These are phyloP conservation scores for Candida caryicola DNA, from an alignment of 805 yeast genomes.

Conservation along the genomic window DNA sequence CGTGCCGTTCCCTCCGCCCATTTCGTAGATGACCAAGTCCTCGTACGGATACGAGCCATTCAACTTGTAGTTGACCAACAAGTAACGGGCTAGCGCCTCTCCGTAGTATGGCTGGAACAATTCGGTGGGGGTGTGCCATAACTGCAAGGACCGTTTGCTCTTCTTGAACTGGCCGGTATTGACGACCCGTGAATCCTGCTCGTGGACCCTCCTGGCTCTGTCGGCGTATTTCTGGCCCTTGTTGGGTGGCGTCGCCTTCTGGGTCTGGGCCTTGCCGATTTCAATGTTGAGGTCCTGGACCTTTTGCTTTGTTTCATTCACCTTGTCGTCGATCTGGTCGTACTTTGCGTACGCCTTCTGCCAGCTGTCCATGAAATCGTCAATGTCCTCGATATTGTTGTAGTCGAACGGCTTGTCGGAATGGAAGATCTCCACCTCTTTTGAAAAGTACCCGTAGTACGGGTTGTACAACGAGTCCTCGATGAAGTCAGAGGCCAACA, in stretches of 20 bases:
- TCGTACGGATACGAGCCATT: slow-evolving; percentile 62
- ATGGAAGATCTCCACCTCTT: slow-evolving; percentile 74
- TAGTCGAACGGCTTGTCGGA: slow-evolving; percentile 65
- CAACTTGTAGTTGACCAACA: slow-evolving; percentile 66
- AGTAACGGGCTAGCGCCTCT: slow-evolving; percentile 77
- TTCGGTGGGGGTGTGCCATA: slow-evolving; percentile 92
- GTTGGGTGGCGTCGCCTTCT: slow-evolving; percentile 16
- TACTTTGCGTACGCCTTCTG: slow-evolving; percentile 55
- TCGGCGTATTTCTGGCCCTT: slow-evolving; percentile 27
- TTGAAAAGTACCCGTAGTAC: slow-evolving; percentile 75
- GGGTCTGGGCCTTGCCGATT: slow-evolving; percentile 2
- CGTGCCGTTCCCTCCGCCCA: slow-evolving; percentile 91
- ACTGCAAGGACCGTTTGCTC: slow-evolving; percentile 48
- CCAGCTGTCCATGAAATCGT: slow-evolving; percentile 72
- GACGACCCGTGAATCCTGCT: slow-evolving; percentile 19
- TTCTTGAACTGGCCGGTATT: slow-evolving; percentile 13
- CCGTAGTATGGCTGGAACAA: slow-evolving; percentile 82
- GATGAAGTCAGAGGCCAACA: slow-evolving; percentile 77
- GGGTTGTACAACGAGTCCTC: slow-evolving; percentile 85
- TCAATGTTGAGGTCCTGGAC: slow-evolving; percentile 9
- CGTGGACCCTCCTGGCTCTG: slow-evolving; percentile 25
- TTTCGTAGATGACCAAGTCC: slow-evolving; percentile 75
- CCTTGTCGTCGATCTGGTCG: slow-evolving; percentile 25
- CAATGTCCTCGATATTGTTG: slow-evolving; percentile 54
- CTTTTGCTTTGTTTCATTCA: slow-evolving; percentile 12